Percentiles rank a stretch among this genome's conserved stretches.
These are phyloP conservation scores for Chrysanthemum lavandulifolium DNA, from an alignment of 129 eudicot genomes.

Conservation along the genomic window DNA sequence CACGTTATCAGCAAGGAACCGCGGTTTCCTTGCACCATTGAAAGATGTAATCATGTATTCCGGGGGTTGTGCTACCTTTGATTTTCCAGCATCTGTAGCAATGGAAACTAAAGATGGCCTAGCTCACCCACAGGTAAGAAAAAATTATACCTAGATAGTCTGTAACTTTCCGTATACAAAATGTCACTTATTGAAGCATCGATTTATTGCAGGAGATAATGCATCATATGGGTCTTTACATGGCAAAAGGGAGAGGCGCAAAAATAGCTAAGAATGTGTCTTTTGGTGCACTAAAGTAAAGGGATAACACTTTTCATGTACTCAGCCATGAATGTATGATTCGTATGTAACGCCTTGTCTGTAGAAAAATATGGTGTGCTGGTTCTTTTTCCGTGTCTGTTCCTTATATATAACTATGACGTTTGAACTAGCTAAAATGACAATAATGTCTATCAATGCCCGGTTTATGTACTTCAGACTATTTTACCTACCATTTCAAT, in stretches of 20 bases:
- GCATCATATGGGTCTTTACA: constrained; percentile 87
- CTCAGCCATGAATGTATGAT: constrained; percentile 2
- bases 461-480: neutral
- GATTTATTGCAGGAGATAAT: constrained; percentile 53
- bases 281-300: constrained; percentile 26
- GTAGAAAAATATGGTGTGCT: constrained; percentile 1
- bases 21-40: constrained; percentile 64
- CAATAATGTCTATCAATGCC: neutral
- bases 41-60: constrained; percentile 83
- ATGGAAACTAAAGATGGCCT: constrained; percentile 38
- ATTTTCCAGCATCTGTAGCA: constrained; percentile 58
- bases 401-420: neutral
- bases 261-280: constrained; percentile 57
- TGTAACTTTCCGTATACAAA: neutral
- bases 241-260: constrained; percentile 84
- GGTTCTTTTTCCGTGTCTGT: constrained; percentile 1
- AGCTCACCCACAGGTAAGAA: constrained; percentile 69
- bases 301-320: neutral
- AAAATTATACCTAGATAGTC: neutral
- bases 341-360: neutral
- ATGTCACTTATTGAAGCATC: neutral
- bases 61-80: constrained; percentile 79
- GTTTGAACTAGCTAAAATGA: constrained; percentile 15
- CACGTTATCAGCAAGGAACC: constrained; percentile 62
- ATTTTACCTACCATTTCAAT: neutral